Percentiles rank a stretch among this genome's conserved stretches.
Conservation (phyloP, 371 early-diverging fungal genomes). For the Umbelopsis sp. region DNA sequence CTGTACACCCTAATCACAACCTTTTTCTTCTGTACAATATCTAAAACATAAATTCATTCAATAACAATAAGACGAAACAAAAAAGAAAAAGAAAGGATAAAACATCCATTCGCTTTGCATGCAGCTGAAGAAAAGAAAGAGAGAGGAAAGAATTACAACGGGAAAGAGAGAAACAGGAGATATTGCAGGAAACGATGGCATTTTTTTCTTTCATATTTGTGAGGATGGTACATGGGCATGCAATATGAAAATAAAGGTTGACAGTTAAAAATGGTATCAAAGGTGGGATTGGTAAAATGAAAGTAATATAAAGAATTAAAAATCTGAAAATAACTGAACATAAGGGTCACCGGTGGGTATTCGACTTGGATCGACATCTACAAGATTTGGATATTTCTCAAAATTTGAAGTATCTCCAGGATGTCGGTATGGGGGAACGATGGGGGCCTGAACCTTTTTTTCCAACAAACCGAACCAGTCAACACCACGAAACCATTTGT, state of each 20-base stretch:
- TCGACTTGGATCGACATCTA: conserved; percentile 39
- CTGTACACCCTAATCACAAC: neutral
- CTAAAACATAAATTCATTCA: neutral
- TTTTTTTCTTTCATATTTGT: neutral
- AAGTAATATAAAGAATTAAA: conserved; percentile 30
- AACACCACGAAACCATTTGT: conserved; percentile 87
- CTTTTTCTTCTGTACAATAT: conserved; percentile 13
- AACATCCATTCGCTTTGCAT: neutral
- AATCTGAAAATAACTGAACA: conserved; percentile 37
- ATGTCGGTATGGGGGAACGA: conserved; percentile 83
- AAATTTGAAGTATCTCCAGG: conserved; percentile 97
- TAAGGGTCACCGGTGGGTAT: conserved; percentile 26
- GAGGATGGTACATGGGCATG: neutral
- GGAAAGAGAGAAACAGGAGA: neutral
- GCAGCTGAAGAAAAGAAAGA: neutral
- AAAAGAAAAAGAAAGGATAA: neutral
- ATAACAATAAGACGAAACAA: neutral
- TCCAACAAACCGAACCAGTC: conserved; percentile 82
- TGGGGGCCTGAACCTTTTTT: conserved; percentile 77
- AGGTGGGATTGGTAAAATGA: neutral
- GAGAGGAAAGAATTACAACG: neutral
- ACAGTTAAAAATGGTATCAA: neutral
- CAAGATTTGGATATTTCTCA: conserved; percentile 90
- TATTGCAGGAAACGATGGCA: neutral
- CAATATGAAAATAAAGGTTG: neutral